These are phyloP conservation scores for Chondrus crispus DNA, from an alignment of 23 red algal species.

Conservation along the genomic window DNA sequence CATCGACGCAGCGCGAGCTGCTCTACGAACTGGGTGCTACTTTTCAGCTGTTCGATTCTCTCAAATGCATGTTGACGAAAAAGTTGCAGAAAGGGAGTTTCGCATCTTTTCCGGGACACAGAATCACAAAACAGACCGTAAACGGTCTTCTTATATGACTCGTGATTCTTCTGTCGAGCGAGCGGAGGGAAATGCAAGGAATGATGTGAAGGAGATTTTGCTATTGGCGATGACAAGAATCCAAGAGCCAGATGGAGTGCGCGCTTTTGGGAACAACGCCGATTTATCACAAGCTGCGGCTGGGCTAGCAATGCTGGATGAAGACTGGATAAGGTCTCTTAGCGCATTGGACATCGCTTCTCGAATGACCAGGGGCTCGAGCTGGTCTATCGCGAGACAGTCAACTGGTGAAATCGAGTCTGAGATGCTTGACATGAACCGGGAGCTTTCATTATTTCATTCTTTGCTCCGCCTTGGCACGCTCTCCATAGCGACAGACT, in stretches of 20 bases:
- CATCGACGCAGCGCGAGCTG: neutral
- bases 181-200: neutral
- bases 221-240: constrained; percentile 36
- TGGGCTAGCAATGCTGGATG: constrained; percentile 2
- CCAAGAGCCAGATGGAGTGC: constrained; percentile 27
- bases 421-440: neutral
- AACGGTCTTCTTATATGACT: neutral
- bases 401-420: neutral
- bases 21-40: neutral
- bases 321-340: constrained; percentile 28
- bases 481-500: constrained; percentile 28
- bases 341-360: constrained; percentile 3
- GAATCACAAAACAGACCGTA: neutral
- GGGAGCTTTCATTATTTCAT: constrained; percentile 21
- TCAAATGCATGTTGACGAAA: constrained; percentile 28
- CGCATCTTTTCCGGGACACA: neutral
- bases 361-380: neutral
- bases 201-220: neutral
- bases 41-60: constrained; percentile 59
- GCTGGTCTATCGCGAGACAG: neutral
- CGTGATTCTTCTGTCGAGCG: neutral
- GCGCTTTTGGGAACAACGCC: neutral
- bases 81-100: constrained; percentile 4
- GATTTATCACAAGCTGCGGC: neutral
- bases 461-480: constrained; percentile 40